phyloP scores from a whole-genome alignment of 148 eudicot species.

The Rhododendron molle region DNA sequence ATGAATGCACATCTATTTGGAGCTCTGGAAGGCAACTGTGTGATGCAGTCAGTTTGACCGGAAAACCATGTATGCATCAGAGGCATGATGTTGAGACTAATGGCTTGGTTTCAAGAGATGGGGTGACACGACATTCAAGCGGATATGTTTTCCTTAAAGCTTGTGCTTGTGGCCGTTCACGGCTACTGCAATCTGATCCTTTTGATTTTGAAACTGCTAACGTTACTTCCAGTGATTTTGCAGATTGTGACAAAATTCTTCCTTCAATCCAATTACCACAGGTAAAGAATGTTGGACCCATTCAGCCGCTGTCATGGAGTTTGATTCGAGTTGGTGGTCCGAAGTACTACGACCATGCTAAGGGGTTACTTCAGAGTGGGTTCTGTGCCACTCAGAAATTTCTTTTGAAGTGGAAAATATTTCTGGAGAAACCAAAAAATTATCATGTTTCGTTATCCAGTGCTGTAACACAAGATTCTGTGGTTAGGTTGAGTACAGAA shows the following conservation, averaged over 20 bases:
- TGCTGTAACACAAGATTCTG: conserved; percentile 37
- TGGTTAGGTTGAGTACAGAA: conserved; percentile 22
- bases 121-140: conserved; percentile 59
- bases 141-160: conserved; percentile 94
- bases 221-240: conserved; percentile 39
- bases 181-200: conserved; percentile 65
- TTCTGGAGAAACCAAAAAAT: conserved; percentile 51
- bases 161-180: conserved; percentile 94
- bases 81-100: conserved; percentile 50
- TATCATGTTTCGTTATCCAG: conserved; percentile 31
- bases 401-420: conserved; percentile 71
- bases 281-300: conserved; percentile 34
- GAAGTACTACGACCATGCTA: conserved; percentile 74
- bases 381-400: conserved; percentile 66
- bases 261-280: conserved; percentile 60
- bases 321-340: conserved; percentile 67
- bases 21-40: conserved; percentile 83
- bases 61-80: conserved; percentile 82
- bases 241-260: conserved; percentile 80
- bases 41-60: conserved; percentile 91
- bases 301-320: conserved; percentile 60
- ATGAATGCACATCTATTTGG: conserved; percentile 78
- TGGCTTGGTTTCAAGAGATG: conserved; percentile 27
- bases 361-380: conserved; percentile 87
- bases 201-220: conserved; percentile 89